These are phyloP conservation scores for Candida methanosorbosa DNA, from an alignment of 805 yeast genomes.

Conservation along the genomic window DNA sequence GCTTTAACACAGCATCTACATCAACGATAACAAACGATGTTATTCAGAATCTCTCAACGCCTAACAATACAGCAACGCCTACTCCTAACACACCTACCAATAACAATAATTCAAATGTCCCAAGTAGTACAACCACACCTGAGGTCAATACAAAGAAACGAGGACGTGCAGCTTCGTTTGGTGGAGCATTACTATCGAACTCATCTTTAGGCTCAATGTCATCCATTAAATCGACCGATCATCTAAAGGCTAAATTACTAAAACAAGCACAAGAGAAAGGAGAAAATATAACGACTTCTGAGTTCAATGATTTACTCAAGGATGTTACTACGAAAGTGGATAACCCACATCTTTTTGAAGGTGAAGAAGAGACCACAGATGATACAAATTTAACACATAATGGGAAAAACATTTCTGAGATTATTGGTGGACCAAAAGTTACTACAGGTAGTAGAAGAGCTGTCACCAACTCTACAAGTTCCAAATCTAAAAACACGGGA, in stretches of 20 bases:
- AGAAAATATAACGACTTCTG: background rate
- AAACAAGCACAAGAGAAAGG: background rate
- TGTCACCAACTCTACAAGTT: background rate
- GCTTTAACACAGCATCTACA: conserved; percentile 1
- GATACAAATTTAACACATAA: background rate
- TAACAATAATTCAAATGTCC: background rate
- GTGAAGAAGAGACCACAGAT: conserved; percentile 18
- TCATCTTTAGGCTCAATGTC: background rate
- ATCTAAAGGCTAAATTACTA: conserved; percentile 3
- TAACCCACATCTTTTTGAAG: conserved; percentile 30
- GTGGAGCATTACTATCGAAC: background rate
- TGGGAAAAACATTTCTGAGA: background rate
- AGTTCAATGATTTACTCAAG: conserved; percentile 16
- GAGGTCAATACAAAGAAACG: background rate
- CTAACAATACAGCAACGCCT: background rate
- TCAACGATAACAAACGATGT: background rate
- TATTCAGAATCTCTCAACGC: too few species aligned
- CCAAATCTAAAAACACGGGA: background rate
- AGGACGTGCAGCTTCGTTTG: background rate
- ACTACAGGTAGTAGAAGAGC: background rate
- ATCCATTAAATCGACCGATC: background rate
- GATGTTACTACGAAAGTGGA: conserved; percentile 26
- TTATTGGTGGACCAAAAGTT: background rate
- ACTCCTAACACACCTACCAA: background rate
- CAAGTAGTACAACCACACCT: background rate